phyloP scores from a whole-genome alignment of 163 green algal species.

The Scenedesmus sp. region DNA sequence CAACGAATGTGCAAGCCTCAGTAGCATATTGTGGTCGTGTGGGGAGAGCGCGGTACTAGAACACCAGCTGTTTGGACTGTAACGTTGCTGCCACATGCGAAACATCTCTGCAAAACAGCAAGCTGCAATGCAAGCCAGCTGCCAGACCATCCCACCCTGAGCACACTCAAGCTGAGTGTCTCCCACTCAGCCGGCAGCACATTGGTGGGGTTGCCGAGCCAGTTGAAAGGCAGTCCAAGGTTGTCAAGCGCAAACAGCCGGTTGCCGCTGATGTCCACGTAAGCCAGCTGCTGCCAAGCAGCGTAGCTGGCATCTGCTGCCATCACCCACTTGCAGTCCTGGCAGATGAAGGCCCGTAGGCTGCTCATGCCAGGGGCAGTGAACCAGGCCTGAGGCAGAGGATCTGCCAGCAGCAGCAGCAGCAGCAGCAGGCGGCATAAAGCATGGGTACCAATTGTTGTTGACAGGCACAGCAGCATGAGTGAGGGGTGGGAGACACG shows the following conservation, averaged over 20 bases:
- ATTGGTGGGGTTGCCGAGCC: not conserved
- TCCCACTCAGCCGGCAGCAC: not conserved
- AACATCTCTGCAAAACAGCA: too few relatives aligned
- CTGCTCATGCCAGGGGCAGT: not conserved
- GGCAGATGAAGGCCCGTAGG: not conserved
- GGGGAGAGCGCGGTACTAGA: too few relatives aligned
- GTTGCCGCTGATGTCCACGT: constrained; percentile 21
- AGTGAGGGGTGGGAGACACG: too few relatives aligned
- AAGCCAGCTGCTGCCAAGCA: not conserved
- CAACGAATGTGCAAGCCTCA: too few relatives aligned
- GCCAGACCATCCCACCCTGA: not conserved
- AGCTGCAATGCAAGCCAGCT: not conserved
- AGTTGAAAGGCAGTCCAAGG: too few relatives aligned
- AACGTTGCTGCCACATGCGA: too few relatives aligned
- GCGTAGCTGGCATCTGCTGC: not conserved
- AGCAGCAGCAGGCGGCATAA: not conserved
- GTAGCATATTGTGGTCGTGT: too few relatives aligned
- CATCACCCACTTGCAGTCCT: constrained; percentile 6
- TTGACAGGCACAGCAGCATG: too few relatives aligned
- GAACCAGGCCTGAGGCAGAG: not conserved
- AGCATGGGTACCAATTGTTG: too few relatives aligned
- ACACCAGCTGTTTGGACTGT: too few relatives aligned
- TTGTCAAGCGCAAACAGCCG: not conserved
- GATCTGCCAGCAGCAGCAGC: not conserved
- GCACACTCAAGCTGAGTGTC: not conserved